Evolutionary conservation across 345 rosid species (phyloP), one percentile per base, ranked within the genome.

Genomic region (Aquilaria malaccensis): DNA sequence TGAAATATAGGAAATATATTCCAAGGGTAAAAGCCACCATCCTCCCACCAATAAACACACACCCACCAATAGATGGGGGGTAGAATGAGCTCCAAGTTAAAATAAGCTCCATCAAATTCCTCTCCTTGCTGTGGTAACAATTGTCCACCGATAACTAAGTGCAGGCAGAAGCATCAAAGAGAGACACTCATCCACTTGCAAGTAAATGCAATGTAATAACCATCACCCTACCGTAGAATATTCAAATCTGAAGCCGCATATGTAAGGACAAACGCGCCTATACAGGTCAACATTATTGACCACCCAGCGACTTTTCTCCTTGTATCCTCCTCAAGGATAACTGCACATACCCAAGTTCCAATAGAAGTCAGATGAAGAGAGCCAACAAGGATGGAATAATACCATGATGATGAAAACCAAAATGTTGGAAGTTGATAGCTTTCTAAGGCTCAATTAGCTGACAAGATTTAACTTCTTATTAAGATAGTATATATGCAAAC

Each of bases 241-340:
- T 72, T 60, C 68, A 78, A 59, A 72, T 73, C 69, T 45, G 95
- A 83, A 70, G 96, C 90, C 6, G 81, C 69, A 65, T 74, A 91
- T 56, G 96, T 77, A 64, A 91, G 83, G 58, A 85, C 51, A 65
- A 85, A 74, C 10, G 81, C 86, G 43, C 97, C 97, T 3, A 81
- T 45, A 66, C 89, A 85, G 0, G 87, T 83, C 64, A 76, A 66
- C 81, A 77, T 79, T 70, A 91, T 91, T 67, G 85, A 87, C 97
- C 97, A 91, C 37, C 91, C 96, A 74, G 96, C 89, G 15, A 85
- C 65, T 29, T 55, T 80, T 61, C 97, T 68, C 75, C 97, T 77
- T 61, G 69, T 82, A 60, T 73, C 76, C 68, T 80, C 89, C 31
- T 69, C 76, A 13, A 76, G 49, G 59, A 72, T 48, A 67, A 56